These are phyloP conservation scores for Aspergillus spinulosporus DNA, from an alignment of 2,329 filamentous ascomycete genomes.

Conservation along the genomic window DNA sequence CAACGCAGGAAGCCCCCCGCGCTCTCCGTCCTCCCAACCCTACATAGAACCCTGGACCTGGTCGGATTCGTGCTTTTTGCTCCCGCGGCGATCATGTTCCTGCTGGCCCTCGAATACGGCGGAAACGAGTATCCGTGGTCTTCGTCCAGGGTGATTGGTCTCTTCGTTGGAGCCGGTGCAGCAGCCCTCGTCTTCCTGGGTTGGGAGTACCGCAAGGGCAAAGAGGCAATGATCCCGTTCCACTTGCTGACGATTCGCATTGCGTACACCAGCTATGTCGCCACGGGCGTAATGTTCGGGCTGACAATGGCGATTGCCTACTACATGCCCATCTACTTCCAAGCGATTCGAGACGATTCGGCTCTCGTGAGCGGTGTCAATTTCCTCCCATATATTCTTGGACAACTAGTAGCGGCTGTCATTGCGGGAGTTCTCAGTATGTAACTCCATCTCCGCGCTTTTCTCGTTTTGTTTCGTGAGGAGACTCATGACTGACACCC, in stretches of 20 bases:
- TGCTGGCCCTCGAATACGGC: constrained; percentile 60
- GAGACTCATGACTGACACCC: no score
- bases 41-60: constrained; percentile 44
- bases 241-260: constrained; percentile 9
- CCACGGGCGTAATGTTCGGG: constrained; percentile 33
- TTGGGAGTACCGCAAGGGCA: constrained; percentile 20
- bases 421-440: no score
- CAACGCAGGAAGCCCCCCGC: not conserved
- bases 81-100: constrained; percentile 54
- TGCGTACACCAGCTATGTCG: constrained; percentile 32
- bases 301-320: constrained; percentile 39
- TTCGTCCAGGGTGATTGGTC: constrained; percentile 41
- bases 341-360: no score
- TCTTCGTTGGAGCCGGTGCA: constrained; percentile 34
- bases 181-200: constrained; percentile 14
- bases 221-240: constrained; percentile 19
- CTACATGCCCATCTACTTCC: constrained; percentile 33
- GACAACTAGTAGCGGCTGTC: no score
- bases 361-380: no score
- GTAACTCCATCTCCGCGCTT: no score
- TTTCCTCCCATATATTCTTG: no score
- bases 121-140: constrained; percentile 56
- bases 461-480: no score
- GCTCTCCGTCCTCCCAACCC: not conserved
- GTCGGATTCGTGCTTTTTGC: constrained; percentile 53